Percentiles rank a stretch among this genome's conserved stretches.
Conservation (phyloP, 2,329 filamentous ascomycete species). For the Colletotrichum sp. region DNA sequence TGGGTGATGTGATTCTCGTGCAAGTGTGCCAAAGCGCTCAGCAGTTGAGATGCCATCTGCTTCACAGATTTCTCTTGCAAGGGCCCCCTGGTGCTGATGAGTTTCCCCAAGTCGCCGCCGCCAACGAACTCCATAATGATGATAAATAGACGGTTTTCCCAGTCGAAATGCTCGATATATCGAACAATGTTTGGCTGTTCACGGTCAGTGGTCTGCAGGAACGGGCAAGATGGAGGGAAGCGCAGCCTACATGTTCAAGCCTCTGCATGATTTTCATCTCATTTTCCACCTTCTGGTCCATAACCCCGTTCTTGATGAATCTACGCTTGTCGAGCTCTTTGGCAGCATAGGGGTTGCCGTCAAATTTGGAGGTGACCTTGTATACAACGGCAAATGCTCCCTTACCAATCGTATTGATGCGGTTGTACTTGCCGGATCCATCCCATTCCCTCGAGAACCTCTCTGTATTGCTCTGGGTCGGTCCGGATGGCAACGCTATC, state of each 20-base stretch:
- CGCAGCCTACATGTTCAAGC: conserved; percentile 74
- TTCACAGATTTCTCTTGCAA: conserved; percentile 74
- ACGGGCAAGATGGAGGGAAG: neutral
- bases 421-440: conserved; percentile 84
- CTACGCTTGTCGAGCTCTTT: conserved; percentile 94
- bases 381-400: conserved; percentile 96
- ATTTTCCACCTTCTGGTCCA: conserved; percentile 93
- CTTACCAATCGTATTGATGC: conserved; percentile 81
- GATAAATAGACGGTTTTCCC: conserved; percentile 83
- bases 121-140: conserved; percentile 96
- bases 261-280: conserved; percentile 96
- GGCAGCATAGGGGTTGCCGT: conserved; percentile 84
- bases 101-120: conserved; percentile 80
- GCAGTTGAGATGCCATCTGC: conserved; percentile 75
- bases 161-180: conserved; percentile 88
- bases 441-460: conserved; percentile 71
- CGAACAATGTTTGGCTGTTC: conserved; percentile 82
- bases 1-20: conserved; percentile 91
- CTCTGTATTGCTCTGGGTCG: conserved; percentile 36
- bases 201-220: neutral
- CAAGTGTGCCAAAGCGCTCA: conserved; percentile 84
- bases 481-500: conserved; percentile 21
- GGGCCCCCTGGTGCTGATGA: conserved; percentile 64
- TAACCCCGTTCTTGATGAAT: conserved; percentile 89
- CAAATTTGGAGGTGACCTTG: conserved; percentile 83